Evolutionary conservation across 208 protist species (phyloP), one percentile per base, ranked within the genome.

Genomic region (Porcisia deanei): DNA sequence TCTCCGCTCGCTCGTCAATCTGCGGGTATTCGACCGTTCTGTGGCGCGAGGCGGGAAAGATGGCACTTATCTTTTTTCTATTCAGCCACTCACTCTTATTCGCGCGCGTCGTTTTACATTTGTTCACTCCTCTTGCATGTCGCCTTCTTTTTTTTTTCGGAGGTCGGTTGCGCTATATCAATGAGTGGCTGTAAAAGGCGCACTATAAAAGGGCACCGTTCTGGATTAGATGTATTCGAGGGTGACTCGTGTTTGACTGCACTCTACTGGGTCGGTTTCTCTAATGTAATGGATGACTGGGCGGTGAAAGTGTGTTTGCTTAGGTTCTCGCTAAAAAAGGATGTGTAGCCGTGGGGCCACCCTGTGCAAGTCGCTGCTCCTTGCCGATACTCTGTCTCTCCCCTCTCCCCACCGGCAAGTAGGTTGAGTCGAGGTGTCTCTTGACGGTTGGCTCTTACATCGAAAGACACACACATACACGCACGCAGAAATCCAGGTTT

Each of bases 221-320:
- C 16, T 25, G 9, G 30, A 30, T 30, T 20, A 3, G 3, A 30
- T 22, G 7, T 22, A 43, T 65, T 65, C 6, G 60, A 65, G 60
- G 16, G 60, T 61, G 37, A 65, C 60, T 65, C 18, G 60, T 65
- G 6, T 65, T 5, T 37, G 60, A 65, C 34, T 65, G 37, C 60
- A 65, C 34, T n/a, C 18, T n/a, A 65, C 60, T 65, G 37, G 14
- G 16, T 12, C 18, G 60, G 20, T 9, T 37, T 65, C 30, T 65
- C 37, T 43, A 30, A 43, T 22, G 60, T 65, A n/a, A 14, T 65
- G 30, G 30, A 65, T n/a, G 16, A 2, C 37, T 22, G 60, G 2
- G 37, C 60, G 39, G 60, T 12, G 18, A 45, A 65, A 65, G 18
- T 8, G 12, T 3, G 14, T 37, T 22, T 25, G 60, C 7, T 37